These are phyloP conservation scores for Trebouxia gelatinosa DNA, from an alignment of 163 green algal species.

Conservation along the genomic window DNA sequence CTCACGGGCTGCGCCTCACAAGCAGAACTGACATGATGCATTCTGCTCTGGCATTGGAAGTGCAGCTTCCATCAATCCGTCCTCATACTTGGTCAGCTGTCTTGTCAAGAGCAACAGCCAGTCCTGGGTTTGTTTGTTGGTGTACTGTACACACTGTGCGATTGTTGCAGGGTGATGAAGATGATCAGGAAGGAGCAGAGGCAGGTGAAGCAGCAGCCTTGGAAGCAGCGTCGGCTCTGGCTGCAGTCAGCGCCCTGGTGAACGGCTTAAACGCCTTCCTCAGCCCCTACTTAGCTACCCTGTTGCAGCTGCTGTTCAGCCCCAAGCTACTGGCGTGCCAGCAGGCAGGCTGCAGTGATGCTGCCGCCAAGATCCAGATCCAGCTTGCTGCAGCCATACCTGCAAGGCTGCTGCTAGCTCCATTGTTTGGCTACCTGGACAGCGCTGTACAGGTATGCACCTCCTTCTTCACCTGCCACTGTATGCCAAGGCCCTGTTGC, in stretches of 20 bases:
- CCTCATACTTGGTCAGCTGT: too few species aligned
- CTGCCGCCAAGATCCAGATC: constrained; percentile 39
- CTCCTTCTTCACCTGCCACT: not conserved
- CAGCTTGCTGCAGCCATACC: constrained; percentile 54
- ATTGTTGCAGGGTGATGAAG: not conserved
- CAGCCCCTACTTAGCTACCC: constrained; percentile 59
- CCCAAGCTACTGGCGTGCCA: constrained; percentile 40
- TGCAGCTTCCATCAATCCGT: too few species aligned
- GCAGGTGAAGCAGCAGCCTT: constrained; percentile 37
- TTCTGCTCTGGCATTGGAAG: too few species aligned
- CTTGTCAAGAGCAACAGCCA: too few species aligned
- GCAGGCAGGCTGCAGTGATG: constrained; percentile 31
- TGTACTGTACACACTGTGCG: not conserved
- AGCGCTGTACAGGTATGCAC: constrained; percentile 40
- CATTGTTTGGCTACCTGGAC: constrained; percentile 55
- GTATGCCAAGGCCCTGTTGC: too few species aligned
- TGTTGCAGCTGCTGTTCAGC: constrained; percentile 69
- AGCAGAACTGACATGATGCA: too few species aligned
- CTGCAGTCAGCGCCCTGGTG: constrained; percentile 61
- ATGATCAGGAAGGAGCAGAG: constrained; percentile 11
- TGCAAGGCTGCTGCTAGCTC: constrained; percentile 65
- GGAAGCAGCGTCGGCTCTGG: constrained; percentile 61
- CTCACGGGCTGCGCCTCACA: too few species aligned
- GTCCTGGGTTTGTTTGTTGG: too few species aligned
- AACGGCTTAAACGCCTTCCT: constrained; percentile 67